phyloP scores from a whole-genome alignment of 1,284 basidiomycete genomes.

The Ganoderma boninense region DNA sequence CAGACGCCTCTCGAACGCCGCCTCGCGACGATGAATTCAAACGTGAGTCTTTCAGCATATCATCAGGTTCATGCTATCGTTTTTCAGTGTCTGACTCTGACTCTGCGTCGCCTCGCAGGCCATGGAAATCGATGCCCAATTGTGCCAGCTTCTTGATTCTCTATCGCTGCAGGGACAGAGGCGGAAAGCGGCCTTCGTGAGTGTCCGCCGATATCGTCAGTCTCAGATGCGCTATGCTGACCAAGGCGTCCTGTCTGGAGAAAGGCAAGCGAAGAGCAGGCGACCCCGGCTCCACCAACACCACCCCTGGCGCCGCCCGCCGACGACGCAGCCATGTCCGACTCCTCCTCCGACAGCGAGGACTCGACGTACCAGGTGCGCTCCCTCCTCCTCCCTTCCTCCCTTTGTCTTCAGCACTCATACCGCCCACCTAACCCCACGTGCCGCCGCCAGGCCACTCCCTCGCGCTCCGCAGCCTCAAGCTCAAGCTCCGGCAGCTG shows the following conservation, averaged over 20 bases:
- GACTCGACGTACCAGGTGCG: constrained; percentile 39
- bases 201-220: constrained; percentile 7
- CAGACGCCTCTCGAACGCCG: not conserved
- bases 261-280: constrained; percentile 38
- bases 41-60: not conserved
- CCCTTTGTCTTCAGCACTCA: too few species aligned
- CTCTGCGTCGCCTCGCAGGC: constrained; percentile 3
- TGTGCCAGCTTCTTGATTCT: constrained; percentile 35
- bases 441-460: constrained; percentile 25
- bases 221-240: constrained; percentile 11
- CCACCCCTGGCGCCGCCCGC: constrained; percentile 6
- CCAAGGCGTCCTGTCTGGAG: constrained; percentile 26
- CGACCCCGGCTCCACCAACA: constrained; percentile 21
- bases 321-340: constrained; percentile 40
- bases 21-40: not conserved
- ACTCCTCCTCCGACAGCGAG: constrained; percentile 41
- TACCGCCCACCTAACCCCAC: not conserved
- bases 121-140: constrained; percentile 38
- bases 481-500: constrained; percentile 28
- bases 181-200: constrained; percentile 34
- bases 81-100: not conserved
- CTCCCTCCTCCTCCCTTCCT: too few species aligned
- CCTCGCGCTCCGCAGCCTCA: constrained; percentile 26
- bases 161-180: constrained; percentile 33
- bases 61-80: not conserved